Base-by-base conservation (phyloP, 140 eudicot genomes). In the Cichorium intybus region DNA sequence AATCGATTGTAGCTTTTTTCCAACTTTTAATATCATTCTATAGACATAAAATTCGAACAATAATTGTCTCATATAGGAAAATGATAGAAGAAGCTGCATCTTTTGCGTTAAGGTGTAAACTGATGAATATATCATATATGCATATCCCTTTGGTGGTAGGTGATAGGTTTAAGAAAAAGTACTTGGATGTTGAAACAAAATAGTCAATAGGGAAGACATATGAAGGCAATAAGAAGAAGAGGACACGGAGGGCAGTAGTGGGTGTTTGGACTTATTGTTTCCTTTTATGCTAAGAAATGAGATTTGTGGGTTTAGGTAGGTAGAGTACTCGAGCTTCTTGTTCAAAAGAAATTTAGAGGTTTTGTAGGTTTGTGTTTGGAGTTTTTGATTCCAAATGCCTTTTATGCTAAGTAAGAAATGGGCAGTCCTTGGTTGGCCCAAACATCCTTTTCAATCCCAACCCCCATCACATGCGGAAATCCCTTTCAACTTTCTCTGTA, bases 241-340 rank as follows among this genome's bases (percentile, higher is more conserved):
- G 4, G 61, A 56, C 43, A 29, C 5, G 24, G 34, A 54, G 10
- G 60, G 3, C 31, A 2, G 5, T 39, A 0, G 46, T 55, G 61
- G 20, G 23, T 24, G 12, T 55, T 27, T 55, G 21, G 62, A 56
- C 24, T 16, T n/a, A 17, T 28, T 56, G 43, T 56, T 56, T 6
- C 62, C 62, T 56, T 56, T 28, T 7, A 56, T 56, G 62, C 62
- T 56, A 56, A 56, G 62, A 28, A 56, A 56, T 56, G 62, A 56
- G n/a, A 56, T 56, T 56, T 56, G 41, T 56, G 62, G 60, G 20
- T 31, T 10, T 54, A 35, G 3, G 15, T 10, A 2, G 43, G 43
- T 35, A 35, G 37, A 31, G n/a, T n/a, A n/a, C 37, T 31, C 7
- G 37, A 31, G 37, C 7, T 1, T 31, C 43, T 35, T 35, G 14